phyloP scores from a whole-genome alignment of 148 eudicot species.

The Salicornia ramosissima region DNA sequence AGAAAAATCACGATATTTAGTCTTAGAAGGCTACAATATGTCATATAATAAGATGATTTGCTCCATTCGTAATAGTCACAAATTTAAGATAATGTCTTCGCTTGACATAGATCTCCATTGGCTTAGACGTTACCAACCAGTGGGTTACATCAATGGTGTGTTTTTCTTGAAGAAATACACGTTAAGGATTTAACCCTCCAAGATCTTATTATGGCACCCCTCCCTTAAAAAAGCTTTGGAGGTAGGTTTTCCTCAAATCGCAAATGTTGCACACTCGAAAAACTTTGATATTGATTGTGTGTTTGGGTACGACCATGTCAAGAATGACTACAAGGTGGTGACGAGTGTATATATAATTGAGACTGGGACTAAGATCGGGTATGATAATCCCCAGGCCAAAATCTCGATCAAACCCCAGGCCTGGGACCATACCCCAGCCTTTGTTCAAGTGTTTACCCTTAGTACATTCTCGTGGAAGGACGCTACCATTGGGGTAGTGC shows the following conservation, averaged over 20 bases:
- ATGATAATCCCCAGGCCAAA: too few species aligned
- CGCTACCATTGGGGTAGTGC: neutral
- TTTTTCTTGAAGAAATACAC: neutral
- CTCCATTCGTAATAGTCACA: conserved; percentile 7
- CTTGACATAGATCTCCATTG: neutral
- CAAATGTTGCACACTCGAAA: neutral
- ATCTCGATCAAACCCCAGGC: too few species aligned
- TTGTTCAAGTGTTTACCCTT: conserved; percentile 17
- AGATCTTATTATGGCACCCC: conserved; percentile 19
- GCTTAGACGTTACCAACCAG: neutral
- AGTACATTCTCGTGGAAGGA: conserved; percentile 4
- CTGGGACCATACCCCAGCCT: too few species aligned
- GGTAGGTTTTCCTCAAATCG: neutral
- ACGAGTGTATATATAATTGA: neutral
- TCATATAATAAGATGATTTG: neutral
- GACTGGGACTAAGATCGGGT: neutral
- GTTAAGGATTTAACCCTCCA: neutral
- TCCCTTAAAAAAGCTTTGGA: conserved; percentile 14
- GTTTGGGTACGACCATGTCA: conserved; percentile 17
- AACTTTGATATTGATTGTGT: conserved; percentile 8
- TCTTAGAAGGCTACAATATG: neutral
- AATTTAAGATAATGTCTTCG: neutral
- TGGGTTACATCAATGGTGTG: conserved; percentile 15
- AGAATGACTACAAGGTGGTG: conserved; percentile 18
- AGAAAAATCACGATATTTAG: neutral